These are phyloP conservation scores for Tremellales sp. DNA, from an alignment of 1,284 basidiomycete genomes.

Conservation along the genomic window DNA sequence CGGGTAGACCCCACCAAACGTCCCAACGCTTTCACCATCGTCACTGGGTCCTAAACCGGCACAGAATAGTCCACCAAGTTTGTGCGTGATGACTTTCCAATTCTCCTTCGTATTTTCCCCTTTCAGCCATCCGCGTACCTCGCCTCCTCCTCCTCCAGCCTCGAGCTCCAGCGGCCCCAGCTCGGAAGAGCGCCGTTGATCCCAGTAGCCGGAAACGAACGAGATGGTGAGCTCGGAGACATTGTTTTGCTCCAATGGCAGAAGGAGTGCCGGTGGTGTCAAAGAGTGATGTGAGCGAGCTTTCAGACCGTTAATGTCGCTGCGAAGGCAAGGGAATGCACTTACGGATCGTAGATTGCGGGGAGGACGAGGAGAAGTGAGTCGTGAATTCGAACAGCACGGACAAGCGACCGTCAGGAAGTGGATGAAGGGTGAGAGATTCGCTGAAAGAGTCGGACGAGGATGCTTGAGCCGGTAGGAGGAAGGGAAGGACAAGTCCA, in stretches of 20 bases:
- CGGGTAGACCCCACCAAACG: slow-evolving; percentile 56
- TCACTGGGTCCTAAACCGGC: slow-evolving; percentile 78
- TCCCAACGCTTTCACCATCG: slow-evolving; percentile 51
- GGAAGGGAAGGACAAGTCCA: not conserved
- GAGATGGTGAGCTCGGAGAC: slow-evolving; percentile 82
- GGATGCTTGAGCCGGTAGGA: not conserved
- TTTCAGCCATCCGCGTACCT: slow-evolving; percentile 84
- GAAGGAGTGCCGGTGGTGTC: slow-evolving; percentile 78
- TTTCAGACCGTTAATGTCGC: slow-evolving; percentile 4
- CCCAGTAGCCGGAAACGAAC: slow-evolving; percentile 87
- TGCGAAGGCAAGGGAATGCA: not conserved
- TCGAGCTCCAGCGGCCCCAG: slow-evolving; percentile 57
- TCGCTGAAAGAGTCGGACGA: slow-evolving; percentile 52
- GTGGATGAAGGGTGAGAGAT: slow-evolving; percentile 64
- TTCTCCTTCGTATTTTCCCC: slow-evolving; percentile 63
- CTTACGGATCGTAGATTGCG: slow-evolving; percentile 11
- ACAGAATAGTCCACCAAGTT: slow-evolving; percentile 89
- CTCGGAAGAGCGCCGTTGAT: slow-evolving; percentile 77
- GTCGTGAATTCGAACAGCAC: slow-evolving; percentile 81
- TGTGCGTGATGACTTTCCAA: slow-evolving; percentile 82
- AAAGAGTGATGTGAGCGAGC: slow-evolving; percentile 75
- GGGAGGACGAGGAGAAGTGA: slow-evolving; percentile 46
- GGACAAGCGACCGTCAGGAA: slow-evolving; percentile 78
- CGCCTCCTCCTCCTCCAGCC: slow-evolving; percentile 74
- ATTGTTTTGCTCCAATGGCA: slow-evolving; percentile 76